Conservation (phyloP, 2,329 filamentous ascomycete species). For the Leptographium radiaticola region DNA sequence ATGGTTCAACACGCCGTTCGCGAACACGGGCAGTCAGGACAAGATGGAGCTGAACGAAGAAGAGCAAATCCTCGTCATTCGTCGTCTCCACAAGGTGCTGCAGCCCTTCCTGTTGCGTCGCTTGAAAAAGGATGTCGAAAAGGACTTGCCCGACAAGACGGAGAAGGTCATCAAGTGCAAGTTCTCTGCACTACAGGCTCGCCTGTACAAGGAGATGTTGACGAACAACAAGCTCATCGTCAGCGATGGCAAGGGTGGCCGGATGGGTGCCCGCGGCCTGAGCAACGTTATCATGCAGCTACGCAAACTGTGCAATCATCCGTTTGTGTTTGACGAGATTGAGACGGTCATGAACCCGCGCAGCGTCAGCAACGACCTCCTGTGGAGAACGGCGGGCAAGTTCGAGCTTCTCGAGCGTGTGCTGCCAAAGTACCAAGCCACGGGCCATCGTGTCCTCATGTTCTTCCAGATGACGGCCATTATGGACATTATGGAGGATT, state of each 20-base stretch:
- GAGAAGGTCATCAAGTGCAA: constrained; percentile 99
- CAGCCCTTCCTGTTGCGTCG: constrained; percentile 94
- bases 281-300: constrained; percentile 99
- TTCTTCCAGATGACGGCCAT: constrained; percentile 99
- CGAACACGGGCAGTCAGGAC: constrained; percentile 93
- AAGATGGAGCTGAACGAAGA: constrained; percentile 99
- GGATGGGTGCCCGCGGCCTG: constrained; percentile 82
- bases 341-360: constrained; percentile 95
- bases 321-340: constrained; percentile 95
- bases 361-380: constrained; percentile 75
- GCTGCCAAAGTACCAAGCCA: constrained; percentile 81
- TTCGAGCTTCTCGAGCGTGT: constrained; percentile 91
- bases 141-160: constrained; percentile 96
- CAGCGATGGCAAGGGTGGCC: constrained; percentile 88
- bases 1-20: constrained; percentile 99
- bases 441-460: constrained; percentile 92
- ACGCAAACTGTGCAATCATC: constrained; percentile 96
- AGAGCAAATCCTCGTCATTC: constrained; percentile 97
- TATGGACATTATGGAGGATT: constrained; percentile 99
- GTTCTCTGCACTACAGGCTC: constrained; percentile 86
- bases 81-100: constrained; percentile 93
- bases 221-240: constrained; percentile 91
- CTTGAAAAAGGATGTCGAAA: constrained; percentile 98
- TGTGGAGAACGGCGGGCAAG: constrained; percentile 94
- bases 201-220: constrained; percentile 94